Evolutionary conservation across 2,329 filamentous ascomycete genomes (phyloP).

Genomic region (Emergomyces africanus): DNA sequence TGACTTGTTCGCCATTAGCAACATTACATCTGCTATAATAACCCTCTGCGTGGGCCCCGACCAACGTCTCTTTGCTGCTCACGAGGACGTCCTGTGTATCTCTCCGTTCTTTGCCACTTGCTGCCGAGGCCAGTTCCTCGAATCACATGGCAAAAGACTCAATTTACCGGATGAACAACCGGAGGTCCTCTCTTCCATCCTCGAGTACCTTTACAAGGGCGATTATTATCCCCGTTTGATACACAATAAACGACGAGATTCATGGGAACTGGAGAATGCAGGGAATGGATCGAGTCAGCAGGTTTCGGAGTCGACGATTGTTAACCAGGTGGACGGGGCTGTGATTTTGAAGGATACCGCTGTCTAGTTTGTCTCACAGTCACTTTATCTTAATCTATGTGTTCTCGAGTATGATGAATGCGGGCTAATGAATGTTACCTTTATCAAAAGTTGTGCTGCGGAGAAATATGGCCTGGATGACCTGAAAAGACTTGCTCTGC

Average conservation of each 20-base stretch:
- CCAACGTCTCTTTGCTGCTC: constrained; percentile 78
- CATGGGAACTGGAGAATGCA: constrained; percentile 65
- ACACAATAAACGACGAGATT: constrained; percentile 68
- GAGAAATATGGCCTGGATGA: constrained; percentile 73
- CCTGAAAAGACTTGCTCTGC: constrained; percentile 69
- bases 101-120: constrained; percentile 67
- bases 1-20: constrained; percentile 27
- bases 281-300: constrained; percentile 27
- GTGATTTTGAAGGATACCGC: constrained; percentile 77
- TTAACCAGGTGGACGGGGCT: constrained; percentile 50
- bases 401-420: neutral
- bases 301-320: constrained; percentile 50
- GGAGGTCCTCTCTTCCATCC: constrained; percentile 77
- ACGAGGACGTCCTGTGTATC: constrained; percentile 67
- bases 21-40: constrained; percentile 55
- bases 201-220: constrained; percentile 88
- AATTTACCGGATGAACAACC: constrained; percentile 74
- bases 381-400: neutral
- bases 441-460: constrained; percentile 51
- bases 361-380: constrained; percentile 48
- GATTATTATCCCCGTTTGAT: constrained; percentile 79
- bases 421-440: constrained; percentile 7
- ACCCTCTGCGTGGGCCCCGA: constrained; percentile 70
- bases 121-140: constrained; percentile 51
- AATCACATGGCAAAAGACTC: constrained; percentile 53